A percentile compares a stretch with the other conserved stretches of the same genome.
These are phyloP conservation scores for Alternaria sp. DNA, from an alignment of 2,329 filamentous ascomycete genomes.

Conservation along the genomic window DNA sequence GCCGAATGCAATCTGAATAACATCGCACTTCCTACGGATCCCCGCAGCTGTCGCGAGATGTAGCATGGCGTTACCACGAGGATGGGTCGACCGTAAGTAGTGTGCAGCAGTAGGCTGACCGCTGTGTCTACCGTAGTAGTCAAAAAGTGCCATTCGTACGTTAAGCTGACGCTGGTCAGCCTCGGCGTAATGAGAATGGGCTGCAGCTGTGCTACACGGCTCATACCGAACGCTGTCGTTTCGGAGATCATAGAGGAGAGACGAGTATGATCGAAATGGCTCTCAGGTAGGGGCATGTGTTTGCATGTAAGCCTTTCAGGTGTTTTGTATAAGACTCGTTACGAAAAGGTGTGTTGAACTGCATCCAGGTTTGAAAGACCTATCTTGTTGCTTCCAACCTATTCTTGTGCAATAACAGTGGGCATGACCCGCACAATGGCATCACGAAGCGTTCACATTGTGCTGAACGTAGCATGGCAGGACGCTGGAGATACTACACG, in stretches of 20 bases:
- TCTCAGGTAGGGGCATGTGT: neutral
- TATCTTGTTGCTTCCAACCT: neutral
- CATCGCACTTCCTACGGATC: constrained; percentile 17
- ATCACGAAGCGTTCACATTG: constrained; percentile 32
- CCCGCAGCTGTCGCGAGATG: constrained; percentile 14
- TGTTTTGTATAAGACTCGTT: constrained; percentile 9
- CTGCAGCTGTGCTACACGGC: constrained; percentile 4
- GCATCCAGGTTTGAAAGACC: neutral
- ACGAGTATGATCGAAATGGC: constrained; percentile 6
- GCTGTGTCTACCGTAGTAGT: neutral
- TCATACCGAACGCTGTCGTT: constrained; percentile 2
- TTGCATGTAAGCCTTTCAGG: neutral
- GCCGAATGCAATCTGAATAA: constrained; percentile 7
- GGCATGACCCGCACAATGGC: constrained; percentile 23
- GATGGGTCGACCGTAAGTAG: neutral
- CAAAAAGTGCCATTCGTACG: neutral
- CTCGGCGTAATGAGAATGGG: neutral
- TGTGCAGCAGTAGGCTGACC: neutral
- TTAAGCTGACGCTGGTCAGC: constrained; percentile 5
- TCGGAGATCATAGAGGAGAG: constrained; percentile 21
- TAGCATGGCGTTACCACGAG: neutral
- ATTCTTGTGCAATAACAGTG: neutral
- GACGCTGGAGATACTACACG: constrained; percentile 47
- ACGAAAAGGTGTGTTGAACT: neutral
- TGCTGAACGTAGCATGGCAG: constrained; percentile 47